Evolutionary conservation across 2,329 filamentous ascomycete genomes (phyloP).

Genomic region (Paecilomyces variotii): DNA sequence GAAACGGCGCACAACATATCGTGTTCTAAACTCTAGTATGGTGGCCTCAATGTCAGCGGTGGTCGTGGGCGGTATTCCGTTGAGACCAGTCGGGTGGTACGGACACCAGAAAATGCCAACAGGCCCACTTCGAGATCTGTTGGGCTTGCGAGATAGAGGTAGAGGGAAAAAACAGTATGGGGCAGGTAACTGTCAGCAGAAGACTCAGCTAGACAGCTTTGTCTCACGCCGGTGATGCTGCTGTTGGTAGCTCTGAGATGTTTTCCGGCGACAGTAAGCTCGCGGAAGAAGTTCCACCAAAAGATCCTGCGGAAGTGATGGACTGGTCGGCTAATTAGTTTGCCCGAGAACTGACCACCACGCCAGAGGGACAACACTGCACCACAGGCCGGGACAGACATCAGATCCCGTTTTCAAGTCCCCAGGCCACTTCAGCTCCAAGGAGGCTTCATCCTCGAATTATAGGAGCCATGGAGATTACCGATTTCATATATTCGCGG

Average conservation of each 20-base stretch:
- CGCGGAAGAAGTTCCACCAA: constrained; percentile 2
- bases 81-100: neutral
- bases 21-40: constrained; percentile 1
- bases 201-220: neutral
- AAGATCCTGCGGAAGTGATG: constrained; percentile 19
- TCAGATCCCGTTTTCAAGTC: neutral
- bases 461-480: constrained; percentile 68
- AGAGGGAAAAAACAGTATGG: neutral
- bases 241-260: neutral
- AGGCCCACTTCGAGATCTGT: neutral
- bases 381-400: neutral
- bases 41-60: neutral
- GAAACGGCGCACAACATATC: constrained; percentile 20
- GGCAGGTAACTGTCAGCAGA: neutral
- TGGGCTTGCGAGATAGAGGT: neutral
- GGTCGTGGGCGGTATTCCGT: neutral
- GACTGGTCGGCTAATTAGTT: constrained; percentile 21
- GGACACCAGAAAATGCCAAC: neutral
- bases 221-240: neutral
- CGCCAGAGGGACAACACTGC: neutral
- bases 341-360: constrained; percentile 23
- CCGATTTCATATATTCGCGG: constrained; percentile 68
- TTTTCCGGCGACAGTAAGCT: neutral
- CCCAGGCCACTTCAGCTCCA: neutral
- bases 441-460: neutral